Conservation (phyloP, 257 asterid genomes). For the Gentiana straminea region DNA sequence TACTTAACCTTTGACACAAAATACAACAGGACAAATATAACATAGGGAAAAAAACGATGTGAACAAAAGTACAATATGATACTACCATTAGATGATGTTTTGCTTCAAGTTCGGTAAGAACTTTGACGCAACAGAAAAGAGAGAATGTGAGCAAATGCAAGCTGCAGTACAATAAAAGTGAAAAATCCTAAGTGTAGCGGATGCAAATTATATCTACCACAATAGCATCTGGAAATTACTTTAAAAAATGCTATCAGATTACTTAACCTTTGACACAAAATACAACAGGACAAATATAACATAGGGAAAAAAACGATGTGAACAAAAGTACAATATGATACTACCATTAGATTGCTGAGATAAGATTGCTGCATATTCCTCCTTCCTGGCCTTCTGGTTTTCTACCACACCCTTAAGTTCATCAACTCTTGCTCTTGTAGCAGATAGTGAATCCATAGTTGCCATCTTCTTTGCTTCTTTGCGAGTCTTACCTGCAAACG, state of each 20-base stretch:
- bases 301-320: conserved; percentile 7
- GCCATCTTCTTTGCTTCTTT: conserved; percentile 42
- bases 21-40: not conserved
- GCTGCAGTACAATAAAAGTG: not conserved
- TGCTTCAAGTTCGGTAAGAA: conserved; percentile 39
- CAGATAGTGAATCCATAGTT: conserved; percentile 37
- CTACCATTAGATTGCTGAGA: conserved; percentile 78
- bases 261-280: not conserved
- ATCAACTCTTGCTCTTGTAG: conserved; percentile 39
- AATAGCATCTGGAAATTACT: not conserved
- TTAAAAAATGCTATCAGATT: not conserved
- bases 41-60: conserved; percentile 7
- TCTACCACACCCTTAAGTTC: conserved; percentile 51
- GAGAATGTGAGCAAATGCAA: conserved; percentile 13
- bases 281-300: not conserved
- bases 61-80: conserved; percentile 7
- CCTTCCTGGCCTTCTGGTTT: conserved; percentile 55
- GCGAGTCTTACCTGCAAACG: conserved; percentile 14
- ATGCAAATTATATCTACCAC: not conserved
- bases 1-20: not conserved
- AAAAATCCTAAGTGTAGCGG: not conserved
- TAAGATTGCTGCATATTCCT: conserved; percentile 65
- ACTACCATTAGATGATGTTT: conserved; percentile 51
- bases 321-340: conserved; percentile 7
- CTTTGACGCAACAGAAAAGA: conserved; percentile 24